A percentile compares a stretch with the other conserved stretches of the same genome.
Conservation (phyloP, 2,329 filamentous ascomycete genomes). For the Alternaria sp. region DNA sequence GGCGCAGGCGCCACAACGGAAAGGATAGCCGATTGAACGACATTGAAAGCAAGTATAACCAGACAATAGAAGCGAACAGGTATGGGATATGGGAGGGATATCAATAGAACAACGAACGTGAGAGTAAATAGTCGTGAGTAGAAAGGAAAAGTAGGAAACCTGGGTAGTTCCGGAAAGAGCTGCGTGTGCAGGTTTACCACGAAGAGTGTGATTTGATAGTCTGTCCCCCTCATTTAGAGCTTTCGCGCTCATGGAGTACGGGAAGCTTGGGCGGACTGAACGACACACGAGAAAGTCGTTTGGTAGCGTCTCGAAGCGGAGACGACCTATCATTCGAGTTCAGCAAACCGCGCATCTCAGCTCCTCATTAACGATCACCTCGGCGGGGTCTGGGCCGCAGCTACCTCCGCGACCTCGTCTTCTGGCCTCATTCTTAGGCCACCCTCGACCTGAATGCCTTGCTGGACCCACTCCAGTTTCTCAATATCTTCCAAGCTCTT, state of each 20-base stretch:
- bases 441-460: constrained; percentile 73
- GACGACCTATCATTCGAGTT: constrained; percentile 1
- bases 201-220: background rate
- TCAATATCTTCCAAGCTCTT: constrained; percentile 79
- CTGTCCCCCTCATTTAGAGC: background rate
- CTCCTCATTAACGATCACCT: constrained; percentile 44
- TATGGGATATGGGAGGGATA: constrained; percentile 16
- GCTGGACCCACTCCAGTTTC: constrained; percentile 76
- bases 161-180: background rate
- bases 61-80: constrained; percentile 1
- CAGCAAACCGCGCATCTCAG: constrained; percentile 10
- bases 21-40: constrained; percentile 8
- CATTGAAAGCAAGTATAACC: constrained; percentile 9
- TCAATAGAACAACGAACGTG: constrained; percentile 15
- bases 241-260: background rate
- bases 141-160: background rate
- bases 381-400: constrained; percentile 18
- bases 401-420: constrained; percentile 47
- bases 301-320: background rate
- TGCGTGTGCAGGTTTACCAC: background rate
- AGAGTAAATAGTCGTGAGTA: constrained; percentile 3
- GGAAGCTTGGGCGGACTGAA: background rate
- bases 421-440: constrained; percentile 63
- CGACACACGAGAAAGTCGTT: background rate
- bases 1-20: background rate